A percentile compares a stretch with the other conserved stretches of the same genome.
Conservation (phyloP, 2,329 filamentous ascomycete species). For the Scortechinia acanthostroma region DNA sequence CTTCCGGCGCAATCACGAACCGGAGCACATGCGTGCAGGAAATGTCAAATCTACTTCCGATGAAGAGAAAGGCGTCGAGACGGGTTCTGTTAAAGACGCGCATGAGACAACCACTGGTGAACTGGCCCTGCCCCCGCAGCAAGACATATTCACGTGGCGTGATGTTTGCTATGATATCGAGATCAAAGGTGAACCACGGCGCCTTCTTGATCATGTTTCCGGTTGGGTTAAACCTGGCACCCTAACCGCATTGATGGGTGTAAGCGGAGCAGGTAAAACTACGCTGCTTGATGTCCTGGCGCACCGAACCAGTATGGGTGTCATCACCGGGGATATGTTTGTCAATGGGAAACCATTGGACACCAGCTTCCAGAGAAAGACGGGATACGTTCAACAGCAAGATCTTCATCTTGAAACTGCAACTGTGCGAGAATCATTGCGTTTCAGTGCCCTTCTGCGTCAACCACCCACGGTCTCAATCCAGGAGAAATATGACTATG, state of each 20-base stretch:
- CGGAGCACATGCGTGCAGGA: constrained; percentile 24
- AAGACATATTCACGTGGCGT: constrained; percentile 38
- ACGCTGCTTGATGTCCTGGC: constrained; percentile 50
- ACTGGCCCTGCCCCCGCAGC: constrained; percentile 17
- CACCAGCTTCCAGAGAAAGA: constrained; percentile 54
- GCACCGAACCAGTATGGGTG: constrained; percentile 48
- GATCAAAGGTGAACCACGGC: constrained; percentile 37
- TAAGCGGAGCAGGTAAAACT: constrained; percentile 55
- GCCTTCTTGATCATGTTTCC: constrained; percentile 42
- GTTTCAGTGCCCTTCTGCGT: constrained; percentile 47
- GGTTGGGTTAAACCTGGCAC: constrained; percentile 16
- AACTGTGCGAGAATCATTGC: constrained; percentile 44
- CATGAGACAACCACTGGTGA: constrained; percentile 8
- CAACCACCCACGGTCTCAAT: constrained; percentile 44
- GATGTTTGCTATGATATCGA: constrained; percentile 45
- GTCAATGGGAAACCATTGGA: constrained; percentile 52
- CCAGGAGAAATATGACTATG: constrained; percentile 50
- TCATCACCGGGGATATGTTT: constrained; percentile 60
- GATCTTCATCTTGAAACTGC: constrained; percentile 49
- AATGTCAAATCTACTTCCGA: constrained; percentile 12
- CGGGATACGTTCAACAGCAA: constrained; percentile 63
- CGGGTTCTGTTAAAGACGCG: constrained; percentile 7
- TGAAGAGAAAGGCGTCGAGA: constrained; percentile 13
- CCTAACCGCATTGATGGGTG: constrained; percentile 49
- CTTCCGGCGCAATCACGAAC: constrained; percentile 48